Evolutionary conservation across 2,329 filamentous ascomycete species (phyloP), one percentile per base, ranked within the genome.

Genomic region (Didymella pinodella): DNA sequence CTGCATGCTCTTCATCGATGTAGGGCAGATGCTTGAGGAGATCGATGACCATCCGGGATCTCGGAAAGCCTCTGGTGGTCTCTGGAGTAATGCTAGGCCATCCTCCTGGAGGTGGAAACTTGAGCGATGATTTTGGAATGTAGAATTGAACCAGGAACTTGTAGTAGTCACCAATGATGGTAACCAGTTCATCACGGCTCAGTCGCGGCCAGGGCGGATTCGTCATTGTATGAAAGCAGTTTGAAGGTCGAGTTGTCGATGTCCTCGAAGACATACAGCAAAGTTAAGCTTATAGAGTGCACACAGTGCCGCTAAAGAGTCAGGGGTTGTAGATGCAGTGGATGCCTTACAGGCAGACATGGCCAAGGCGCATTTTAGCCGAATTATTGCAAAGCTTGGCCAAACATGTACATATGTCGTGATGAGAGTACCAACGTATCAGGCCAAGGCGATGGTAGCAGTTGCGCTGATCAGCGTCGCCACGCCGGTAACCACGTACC

Each of bases 401-500:
- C 4, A n/a, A 43, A 26, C n/a, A 22, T 45, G 2, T 20, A 36
- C 18, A 18, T 45, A 41, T 20, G 29, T 16, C 29, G 25, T 16
- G 22, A 18, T 25, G 10, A 36, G 28, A 18, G n/a, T 31, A 16
- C 29, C n/a, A 29, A 18, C 7, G 20, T 11, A 12, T 49, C 56
- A 47, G 7, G 1, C 6, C 14, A 22, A 32, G 25, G 51, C 31
- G 14, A 62, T 50, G 14, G 59, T 65, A 22, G 65, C 65, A 32
- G 43, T 38, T 3, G 63, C 63, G 61, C 65, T 72, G 16, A 63
- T 28, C n/a, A 62, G 2, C 2, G 48, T 61, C 20, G 66, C 66
- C 29, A 61, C 4, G 1, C 59, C 62, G 11, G 65, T 68, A n/a
- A 67, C 51, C 4, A 61, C 45, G 41, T 63, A 70, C 10, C 65